Evolutionary conservation across 148 eudicot genomes (phyloP).

Genomic region (Nepenthes mirabilis): DNA sequence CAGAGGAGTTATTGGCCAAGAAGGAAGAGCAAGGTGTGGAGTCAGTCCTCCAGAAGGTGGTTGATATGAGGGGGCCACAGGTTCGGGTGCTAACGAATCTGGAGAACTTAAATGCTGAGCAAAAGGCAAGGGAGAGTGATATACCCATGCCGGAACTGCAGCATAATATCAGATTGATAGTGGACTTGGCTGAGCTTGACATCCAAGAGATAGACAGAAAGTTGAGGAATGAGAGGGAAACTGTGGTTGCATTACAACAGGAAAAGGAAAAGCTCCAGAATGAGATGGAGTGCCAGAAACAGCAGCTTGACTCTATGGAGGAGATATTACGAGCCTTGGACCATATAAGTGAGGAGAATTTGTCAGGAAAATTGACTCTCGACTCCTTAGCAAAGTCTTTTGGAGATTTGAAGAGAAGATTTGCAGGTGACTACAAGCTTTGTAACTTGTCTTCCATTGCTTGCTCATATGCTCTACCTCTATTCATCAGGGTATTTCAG

Average conservation of each 20-base stretch:
- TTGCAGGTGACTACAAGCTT: slow-evolving; percentile 57
- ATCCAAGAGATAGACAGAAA: slow-evolving; percentile 63
- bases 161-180: slow-evolving; percentile 57
- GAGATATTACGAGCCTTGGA: slow-evolving; percentile 42
- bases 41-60: slow-evolving; percentile 50
- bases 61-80: slow-evolving; percentile 94
- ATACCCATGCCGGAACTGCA: slow-evolving; percentile 90
- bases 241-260: slow-evolving; percentile 48
- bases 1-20: slow-evolving; percentile 66
- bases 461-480: slow-evolving; percentile 65
- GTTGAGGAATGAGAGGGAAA: slow-evolving; percentile 75
- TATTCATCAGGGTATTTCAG: slow-evolving; percentile 70
- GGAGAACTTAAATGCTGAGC: slow-evolving; percentile 81
- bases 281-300: slow-evolving; percentile 43
- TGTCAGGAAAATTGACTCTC: slow-evolving; percentile 44
- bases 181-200: slow-evolving; percentile 61
- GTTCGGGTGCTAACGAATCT: slow-evolving; percentile 70
- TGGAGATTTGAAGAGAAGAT: slow-evolving; percentile 38
- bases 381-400: slow-evolving; percentile 53
- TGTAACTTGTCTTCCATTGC: slow-evolving; percentile 66
- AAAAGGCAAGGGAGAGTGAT: slow-evolving; percentile 52
- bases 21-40: slow-evolving; percentile 62
- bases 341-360: slow-evolving; percentile 29
- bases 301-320: slow-evolving; percentile 55
- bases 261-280: slow-evolving; percentile 67